phyloP scores from a whole-genome alignment of 768 basidiomycete genomes.

The Naganishia friedmannii region DNA sequence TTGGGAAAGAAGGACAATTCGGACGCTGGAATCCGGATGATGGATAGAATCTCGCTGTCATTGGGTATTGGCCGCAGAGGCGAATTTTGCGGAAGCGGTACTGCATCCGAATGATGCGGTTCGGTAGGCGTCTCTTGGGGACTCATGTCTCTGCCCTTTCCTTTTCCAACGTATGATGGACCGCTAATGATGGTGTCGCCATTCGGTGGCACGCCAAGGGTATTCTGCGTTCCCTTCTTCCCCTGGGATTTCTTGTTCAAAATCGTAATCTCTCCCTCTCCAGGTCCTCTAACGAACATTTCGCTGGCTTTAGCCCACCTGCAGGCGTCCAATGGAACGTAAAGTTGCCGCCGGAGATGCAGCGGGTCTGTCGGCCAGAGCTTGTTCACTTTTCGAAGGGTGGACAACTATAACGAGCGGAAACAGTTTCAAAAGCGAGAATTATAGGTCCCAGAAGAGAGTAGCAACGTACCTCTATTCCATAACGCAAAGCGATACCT shows the following conservation, averaged over 20 bases:
- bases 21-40: slow-evolving; percentile 14
- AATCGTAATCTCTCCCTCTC: slow-evolving; percentile 35
- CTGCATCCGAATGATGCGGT: not conserved
- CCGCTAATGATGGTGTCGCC: not conserved
- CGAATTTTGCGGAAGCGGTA: not conserved
- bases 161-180: not conserved
- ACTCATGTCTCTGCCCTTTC: slow-evolving; percentile 1
- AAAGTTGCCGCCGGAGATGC: slow-evolving; percentile 75
- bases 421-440: not conserved
- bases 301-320: slow-evolving; percentile 47
- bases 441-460: not conserved
- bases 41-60: not conserved
- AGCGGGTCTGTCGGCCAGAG: slow-evolving; percentile 91
- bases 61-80: not conserved
- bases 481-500: slow-evolving; percentile 84
- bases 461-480: slow-evolving; percentile 61
- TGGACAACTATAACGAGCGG: slow-evolving; percentile 55
- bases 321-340: slow-evolving; percentile 64
- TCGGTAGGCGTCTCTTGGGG: not conserved
- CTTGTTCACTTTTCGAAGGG: slow-evolving; percentile 81
- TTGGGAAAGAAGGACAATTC: slow-evolving; percentile 18
- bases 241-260: not conserved
- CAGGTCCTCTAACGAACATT: slow-evolving; percentile 43
- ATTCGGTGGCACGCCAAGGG: not conserved
- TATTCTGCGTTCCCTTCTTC: not conserved